Evolutionary conservation across 2,329 filamentous ascomycete species (phyloP).

Genomic region (Lanzia echinophila): DNA sequence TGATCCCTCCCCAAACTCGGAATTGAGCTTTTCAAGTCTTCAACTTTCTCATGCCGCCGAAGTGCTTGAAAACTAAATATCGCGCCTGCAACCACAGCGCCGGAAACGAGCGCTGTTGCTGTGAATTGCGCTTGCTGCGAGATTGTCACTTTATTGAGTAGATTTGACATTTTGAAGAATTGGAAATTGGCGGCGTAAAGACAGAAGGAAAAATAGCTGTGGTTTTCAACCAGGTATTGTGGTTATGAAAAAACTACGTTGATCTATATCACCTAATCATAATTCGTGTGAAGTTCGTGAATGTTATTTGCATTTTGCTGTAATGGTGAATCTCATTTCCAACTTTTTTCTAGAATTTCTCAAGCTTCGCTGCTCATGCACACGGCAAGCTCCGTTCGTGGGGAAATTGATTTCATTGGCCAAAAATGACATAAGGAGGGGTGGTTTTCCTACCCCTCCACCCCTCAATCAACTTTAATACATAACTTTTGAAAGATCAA

Average conservation of each 20-base stretch:
- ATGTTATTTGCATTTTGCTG: not conserved
- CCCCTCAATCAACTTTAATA: not conserved
- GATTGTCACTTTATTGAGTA: conserved; percentile 20
- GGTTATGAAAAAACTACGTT: too few species aligned
- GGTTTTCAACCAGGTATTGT: too few species aligned
- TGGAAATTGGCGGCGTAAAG: not conserved
- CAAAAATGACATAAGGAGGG: not conserved
- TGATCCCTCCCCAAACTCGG: conserved; percentile 35
- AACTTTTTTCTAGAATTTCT: not conserved
- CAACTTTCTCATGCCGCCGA: conserved; percentile 47
- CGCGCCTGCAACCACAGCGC: conserved; percentile 51
- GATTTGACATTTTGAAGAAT: conserved; percentile 24
- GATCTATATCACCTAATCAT: too few species aligned
- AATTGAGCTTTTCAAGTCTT: conserved; percentile 54
- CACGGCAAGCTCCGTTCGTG: conserved; percentile 2
- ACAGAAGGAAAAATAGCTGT: too few species aligned
- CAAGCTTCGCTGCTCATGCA: not conserved
- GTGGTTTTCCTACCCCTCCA: not conserved
- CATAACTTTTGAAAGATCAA: not conserved
- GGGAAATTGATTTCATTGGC: conserved; percentile 2
- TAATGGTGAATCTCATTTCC: too few species aligned
- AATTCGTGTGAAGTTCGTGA: not conserved
- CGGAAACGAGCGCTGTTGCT: conserved; percentile 62
- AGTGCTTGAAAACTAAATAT: conserved; percentile 57
- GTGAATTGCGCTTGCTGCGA: conserved; percentile 48